Percentiles rank a stretch among this genome's conserved stretches.
Conservation (phyloP, 352 stramenopile genomes). For the Blastocystis sp. region DNA sequence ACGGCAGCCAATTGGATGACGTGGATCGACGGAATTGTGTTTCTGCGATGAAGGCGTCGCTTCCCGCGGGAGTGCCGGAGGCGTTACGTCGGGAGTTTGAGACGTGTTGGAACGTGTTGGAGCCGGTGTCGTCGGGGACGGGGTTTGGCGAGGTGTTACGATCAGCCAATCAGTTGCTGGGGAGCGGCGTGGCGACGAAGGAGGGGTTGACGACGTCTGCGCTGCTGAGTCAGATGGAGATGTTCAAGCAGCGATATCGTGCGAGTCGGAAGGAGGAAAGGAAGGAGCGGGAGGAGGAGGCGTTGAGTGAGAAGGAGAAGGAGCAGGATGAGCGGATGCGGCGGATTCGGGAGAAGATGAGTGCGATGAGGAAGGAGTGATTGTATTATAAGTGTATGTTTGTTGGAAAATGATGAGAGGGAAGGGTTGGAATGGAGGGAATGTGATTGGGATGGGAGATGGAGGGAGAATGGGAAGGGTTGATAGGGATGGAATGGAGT, state of each 20-base stretch:
- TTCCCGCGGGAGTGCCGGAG: not conserved
- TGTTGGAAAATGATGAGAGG: too few species aligned
- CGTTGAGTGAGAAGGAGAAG: not conserved
- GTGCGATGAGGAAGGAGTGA: too few species aligned
- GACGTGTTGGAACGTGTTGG: not conserved
- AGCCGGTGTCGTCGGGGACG: not conserved
- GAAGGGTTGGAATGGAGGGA: too few species aligned
- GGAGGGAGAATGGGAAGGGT: too few species aligned
- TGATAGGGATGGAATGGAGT: too few species aligned
- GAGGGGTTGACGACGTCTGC: not conserved
- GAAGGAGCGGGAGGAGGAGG: not conserved
- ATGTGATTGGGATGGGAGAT: too few species aligned
- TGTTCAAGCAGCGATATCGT: not conserved
- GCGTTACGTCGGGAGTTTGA: not conserved
- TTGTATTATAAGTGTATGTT: too few species aligned
- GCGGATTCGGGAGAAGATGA: conserved; percentile 11
- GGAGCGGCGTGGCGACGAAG: not conserved
- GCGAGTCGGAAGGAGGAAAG: not conserved
- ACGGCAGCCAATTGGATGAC: not conserved
- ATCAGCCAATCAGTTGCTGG: conserved; percentile 43
- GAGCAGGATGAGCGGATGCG: conserved; percentile 9
- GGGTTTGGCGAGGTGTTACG: conserved; percentile 23
- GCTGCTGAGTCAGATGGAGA: not conserved
- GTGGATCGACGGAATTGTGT: not conserved
- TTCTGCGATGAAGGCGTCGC: not conserved